Evolutionary conservation across 164 flowering plant genomes (phyloP).

Genomic region (Amborella trichopoda): DNA sequence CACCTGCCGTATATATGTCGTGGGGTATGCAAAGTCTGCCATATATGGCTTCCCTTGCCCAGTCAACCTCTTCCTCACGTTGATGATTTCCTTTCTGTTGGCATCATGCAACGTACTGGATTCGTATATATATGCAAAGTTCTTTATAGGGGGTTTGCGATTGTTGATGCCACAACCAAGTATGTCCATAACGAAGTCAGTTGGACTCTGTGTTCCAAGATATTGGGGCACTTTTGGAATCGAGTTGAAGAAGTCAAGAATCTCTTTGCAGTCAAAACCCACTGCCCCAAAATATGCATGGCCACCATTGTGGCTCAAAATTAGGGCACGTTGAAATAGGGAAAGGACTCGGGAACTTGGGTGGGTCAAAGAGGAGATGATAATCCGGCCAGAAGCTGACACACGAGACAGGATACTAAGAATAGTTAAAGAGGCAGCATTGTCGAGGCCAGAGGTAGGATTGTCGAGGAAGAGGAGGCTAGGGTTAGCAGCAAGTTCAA

Average conservation of each 20-base stretch:
- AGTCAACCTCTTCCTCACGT: constrained; percentile 7
- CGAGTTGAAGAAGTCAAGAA: constrained; percentile 12
- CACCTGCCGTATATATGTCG: constrained; percentile 17
- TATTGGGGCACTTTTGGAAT: constrained; percentile 14
- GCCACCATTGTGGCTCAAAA: constrained; percentile 15
- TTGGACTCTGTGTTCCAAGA: constrained; percentile 11
- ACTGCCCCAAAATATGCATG: constrained; percentile 22
- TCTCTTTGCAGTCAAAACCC: constrained; percentile 13
- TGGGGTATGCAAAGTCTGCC: constrained; percentile 10
- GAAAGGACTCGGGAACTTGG: constrained; percentile 15
- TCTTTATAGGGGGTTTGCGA: constrained; percentile 6
- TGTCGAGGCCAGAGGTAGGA: constrained; percentile 17
- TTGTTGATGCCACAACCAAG: constrained; percentile 15
- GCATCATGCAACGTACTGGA: constrained; percentile 9
- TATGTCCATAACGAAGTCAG: constrained; percentile 12
- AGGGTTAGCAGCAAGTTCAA: constrained; percentile 22
- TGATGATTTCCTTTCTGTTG: constrained; percentile 11
- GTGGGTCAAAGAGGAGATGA: constrained; percentile 15
- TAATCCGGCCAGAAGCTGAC: constrained; percentile 9
- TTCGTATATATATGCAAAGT: constrained; percentile 15
- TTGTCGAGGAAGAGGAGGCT: constrained; percentile 20
- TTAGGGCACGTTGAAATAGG: constrained; percentile 17
- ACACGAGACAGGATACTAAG: constrained; percentile 12
- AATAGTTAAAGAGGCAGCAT: constrained; percentile 10
- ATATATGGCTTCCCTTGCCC: constrained; percentile 4